Conservation (phyloP, 2,329 filamentous ascomycete genomes). For the Leptographium radiaticola region DNA sequence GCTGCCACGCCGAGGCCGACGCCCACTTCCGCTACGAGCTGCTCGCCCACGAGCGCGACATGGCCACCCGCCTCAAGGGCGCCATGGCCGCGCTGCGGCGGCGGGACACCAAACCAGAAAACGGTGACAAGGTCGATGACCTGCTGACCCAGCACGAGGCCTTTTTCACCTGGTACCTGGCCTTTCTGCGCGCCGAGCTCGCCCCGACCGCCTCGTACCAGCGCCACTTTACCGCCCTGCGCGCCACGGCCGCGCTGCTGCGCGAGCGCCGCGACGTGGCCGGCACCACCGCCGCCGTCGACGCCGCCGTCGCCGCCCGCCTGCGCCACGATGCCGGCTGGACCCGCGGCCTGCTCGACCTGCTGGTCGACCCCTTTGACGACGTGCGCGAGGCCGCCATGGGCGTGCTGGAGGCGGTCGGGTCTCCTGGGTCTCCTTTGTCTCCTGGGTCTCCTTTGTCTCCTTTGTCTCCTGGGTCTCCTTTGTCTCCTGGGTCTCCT, state of each 20-base stretch:
- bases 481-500: no score
- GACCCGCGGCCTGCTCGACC: conserved; percentile 21
- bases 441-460: no score
- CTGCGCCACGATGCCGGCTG: conserved; percentile 32
- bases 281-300: conserved; percentile 14
- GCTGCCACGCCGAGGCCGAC: conserved; percentile 72
- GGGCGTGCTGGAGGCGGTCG: conserved; percentile 36
- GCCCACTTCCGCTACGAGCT: conserved; percentile 77
- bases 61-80: conserved; percentile 63
- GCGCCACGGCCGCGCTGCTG: conserved; percentile 53
- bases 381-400: conserved; percentile 60
- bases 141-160: conserved; percentile 35
- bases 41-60: conserved; percentile 57
- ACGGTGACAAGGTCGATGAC: conserved; percentile 3
- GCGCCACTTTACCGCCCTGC: conserved; percentile 70
- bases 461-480: no score
- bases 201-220: conserved; percentile 78
- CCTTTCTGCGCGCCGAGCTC: conserved; percentile 61
- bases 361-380: conserved; percentile 82
- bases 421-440: no score
- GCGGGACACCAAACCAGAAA: conserved; percentile 10
- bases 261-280: conserved; percentile 51
- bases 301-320: conserved; percentile 13
- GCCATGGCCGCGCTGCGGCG: conserved; percentile 44
- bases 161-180: conserved; percentile 64